Base-by-base conservation (phyloP, 352 stramenopile species). In the Phytophthora syringae region DNA sequence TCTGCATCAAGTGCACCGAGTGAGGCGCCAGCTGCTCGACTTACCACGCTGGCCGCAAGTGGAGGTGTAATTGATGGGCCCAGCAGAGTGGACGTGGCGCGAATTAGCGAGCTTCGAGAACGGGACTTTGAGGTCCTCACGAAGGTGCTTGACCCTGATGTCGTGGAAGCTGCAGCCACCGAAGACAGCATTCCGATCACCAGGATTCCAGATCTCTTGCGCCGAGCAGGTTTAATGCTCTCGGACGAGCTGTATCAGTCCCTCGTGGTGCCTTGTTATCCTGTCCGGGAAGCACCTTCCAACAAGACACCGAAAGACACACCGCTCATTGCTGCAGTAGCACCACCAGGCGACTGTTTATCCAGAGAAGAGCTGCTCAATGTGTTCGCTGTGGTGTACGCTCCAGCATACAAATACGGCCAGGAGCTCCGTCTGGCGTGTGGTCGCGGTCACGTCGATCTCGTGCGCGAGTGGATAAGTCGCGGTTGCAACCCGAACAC, bases 391-490 rank as follows among this genome's bases (percentile, higher is more conserved):
- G 45, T 80, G 1, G 57, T 88, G 15, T 91, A 89, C 54, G 79
- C 85, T 0, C 85, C 85, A 4, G 81, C 81, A 2, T 90, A 88
- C 67, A 92, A 92, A 56, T 92, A 77, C 39, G 82, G 85, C 0
- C 79, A 93, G 37, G 72, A 89, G 15, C 64, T 93, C 2, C 79
- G 85, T 2, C 39, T 88, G 0, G 78, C 75, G 0, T 89, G 77
- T 64, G 81, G 83, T 28, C 81, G 85, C n/a, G 80, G 80, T 0
- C 64, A 88, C 40, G 12, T 79, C 4, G 69, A 86, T 1, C 52
- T 71, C 0, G 67, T 89, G 0, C 45, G 60, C 12, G 79, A 92
- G 53, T 72, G 72, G 52, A 71, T 89, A 34, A 66, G 60, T 47
- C 77, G 80, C 7, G 83, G 85, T 6, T 94, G 83, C 48, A 79